Percentiles rank a stretch among this genome's conserved stretches.
phyloP scores from a whole-genome alignment of 108 stramenopile species.

The Skeletonema costatum region DNA sequence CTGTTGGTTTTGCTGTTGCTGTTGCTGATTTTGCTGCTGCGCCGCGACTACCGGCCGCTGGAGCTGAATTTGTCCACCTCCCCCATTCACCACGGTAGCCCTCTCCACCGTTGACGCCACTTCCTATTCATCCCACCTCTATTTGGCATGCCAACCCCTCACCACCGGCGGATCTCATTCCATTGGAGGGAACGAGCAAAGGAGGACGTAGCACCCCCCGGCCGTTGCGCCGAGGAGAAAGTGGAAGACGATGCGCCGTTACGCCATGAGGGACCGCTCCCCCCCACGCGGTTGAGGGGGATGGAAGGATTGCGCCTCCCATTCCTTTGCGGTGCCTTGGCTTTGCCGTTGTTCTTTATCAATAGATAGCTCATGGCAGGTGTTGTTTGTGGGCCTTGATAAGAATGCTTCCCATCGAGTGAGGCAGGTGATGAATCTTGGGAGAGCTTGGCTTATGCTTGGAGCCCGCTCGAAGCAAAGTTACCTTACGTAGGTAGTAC shows the following conservation, averaged over 20 bases:
- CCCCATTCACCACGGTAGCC: slow-evolving; percentile 17
- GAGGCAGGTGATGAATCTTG: no score
- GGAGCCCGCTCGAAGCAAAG: no score
- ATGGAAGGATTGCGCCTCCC: background rate
- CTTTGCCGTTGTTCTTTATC: background rate
- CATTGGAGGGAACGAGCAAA: background rate
- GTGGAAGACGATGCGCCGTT: background rate
- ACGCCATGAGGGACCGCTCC: background rate
- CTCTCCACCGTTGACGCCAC: background rate
- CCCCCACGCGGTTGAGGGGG: slow-evolving; percentile 1
- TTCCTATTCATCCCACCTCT: background rate
- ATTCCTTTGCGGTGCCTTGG: background rate
- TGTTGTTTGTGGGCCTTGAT: background rate
- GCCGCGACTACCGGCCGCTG: slow-evolving; percentile 13
- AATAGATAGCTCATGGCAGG: slow-evolving; percentile 4
- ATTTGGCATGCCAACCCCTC: background rate
- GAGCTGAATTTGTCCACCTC: slow-evolving; percentile 47
- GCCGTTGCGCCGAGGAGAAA: background rate
- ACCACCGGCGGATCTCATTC: background rate
- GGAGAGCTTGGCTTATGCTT: no score
- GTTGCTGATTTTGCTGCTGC: slow-evolving; percentile 25
- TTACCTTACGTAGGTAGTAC: no score
- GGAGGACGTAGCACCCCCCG: background rate
- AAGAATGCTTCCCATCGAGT: background rate
- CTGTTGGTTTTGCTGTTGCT: slow-evolving; percentile 17